These are phyloP conservation scores for Jimgerdemannia lactiflua DNA, from an alignment of 192 early-diverging fungal genomes.

Conservation along the genomic window DNA sequence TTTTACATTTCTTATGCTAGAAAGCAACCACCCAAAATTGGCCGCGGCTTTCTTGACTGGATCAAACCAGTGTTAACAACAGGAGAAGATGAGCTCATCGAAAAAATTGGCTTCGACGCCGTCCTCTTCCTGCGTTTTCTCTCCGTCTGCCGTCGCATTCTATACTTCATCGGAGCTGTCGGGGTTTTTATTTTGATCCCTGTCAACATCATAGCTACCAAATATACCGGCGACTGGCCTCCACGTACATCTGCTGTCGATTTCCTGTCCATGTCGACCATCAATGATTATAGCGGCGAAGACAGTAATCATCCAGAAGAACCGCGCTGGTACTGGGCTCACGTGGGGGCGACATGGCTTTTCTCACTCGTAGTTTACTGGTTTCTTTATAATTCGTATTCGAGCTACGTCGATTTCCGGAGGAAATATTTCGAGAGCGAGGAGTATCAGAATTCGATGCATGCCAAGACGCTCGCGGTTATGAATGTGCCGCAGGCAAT, in stretches of 20 bases:
- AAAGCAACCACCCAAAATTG: slow-evolving; percentile 63
- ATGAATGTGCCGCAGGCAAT: slow-evolving; percentile 56
- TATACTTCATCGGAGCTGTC: slow-evolving; percentile 50
- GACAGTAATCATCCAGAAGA: background rate
- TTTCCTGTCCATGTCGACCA: slow-evolving; percentile 30
- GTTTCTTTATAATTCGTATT: slow-evolving; percentile 50
- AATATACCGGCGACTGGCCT: slow-evolving; percentile 34
- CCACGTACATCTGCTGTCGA: slow-evolving; percentile 23
- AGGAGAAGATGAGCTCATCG: slow-evolving; percentile 56
- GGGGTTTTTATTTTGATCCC: slow-evolving; percentile 64
- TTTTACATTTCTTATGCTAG: slow-evolving; percentile 19
- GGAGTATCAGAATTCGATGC: slow-evolving; percentile 57
- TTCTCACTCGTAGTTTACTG: slow-evolving; percentile 54
- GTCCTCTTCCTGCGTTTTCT: slow-evolving; percentile 70
- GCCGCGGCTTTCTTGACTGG: slow-evolving; percentile 63
- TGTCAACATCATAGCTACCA: slow-evolving; percentile 51
- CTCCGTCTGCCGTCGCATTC: slow-evolving; percentile 53
- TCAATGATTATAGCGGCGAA: slow-evolving; percentile 26
- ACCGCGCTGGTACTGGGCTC: slow-evolving; percentile 59
- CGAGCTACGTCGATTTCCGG: slow-evolving; percentile 45
- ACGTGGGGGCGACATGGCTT: slow-evolving; percentile 53
- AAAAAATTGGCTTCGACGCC: slow-evolving; percentile 68
- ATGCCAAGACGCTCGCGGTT: slow-evolving; percentile 67
- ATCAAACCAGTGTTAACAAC: slow-evolving; percentile 50
- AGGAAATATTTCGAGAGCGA: slow-evolving; percentile 58